phyloP scores from a whole-genome alignment of 768 basidiomycete species.

The Thelephora aurantiotincta region DNA sequence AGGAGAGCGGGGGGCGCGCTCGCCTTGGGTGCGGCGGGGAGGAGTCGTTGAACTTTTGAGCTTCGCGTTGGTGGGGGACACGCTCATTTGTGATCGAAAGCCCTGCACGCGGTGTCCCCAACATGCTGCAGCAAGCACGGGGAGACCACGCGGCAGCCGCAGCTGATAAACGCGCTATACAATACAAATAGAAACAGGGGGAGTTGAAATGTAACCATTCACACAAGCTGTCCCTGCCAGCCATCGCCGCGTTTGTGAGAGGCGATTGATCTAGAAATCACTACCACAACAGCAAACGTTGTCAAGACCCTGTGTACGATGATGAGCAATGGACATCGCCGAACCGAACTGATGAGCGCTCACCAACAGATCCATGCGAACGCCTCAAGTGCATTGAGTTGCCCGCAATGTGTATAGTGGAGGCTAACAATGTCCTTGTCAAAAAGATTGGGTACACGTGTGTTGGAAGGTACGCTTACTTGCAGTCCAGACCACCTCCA shows the following conservation, averaged over 20 bases:
- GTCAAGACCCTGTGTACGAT: slow-evolving; percentile 37
- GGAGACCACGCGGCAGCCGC: too few species aligned
- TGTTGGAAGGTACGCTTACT: slow-evolving; percentile 21
- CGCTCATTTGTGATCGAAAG: too few species aligned
- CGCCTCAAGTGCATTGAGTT: slow-evolving; percentile 60
- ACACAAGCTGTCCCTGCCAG: slow-evolving; percentile 37
- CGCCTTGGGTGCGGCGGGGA: too few species aligned
- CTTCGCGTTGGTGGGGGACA: too few species aligned
- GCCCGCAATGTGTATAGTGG: slow-evolving; percentile 48
- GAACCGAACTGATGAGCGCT: slow-evolving; percentile 8
- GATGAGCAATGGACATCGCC: neutral
- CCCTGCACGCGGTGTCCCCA: too few species aligned
- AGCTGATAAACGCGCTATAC: neutral
- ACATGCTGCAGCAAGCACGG: too few species aligned
- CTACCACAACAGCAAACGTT: slow-evolving; percentile 43
- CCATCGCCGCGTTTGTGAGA: slow-evolving; percentile 57
- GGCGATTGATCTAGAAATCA: slow-evolving; percentile 44
- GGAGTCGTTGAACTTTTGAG: too few species aligned
- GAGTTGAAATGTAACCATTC: neutral
- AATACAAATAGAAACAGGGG: neutral
- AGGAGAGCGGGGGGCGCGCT: too few species aligned
- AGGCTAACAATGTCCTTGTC: slow-evolving; percentile 17
- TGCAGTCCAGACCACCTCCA: slow-evolving; percentile 61
- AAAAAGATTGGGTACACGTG: neutral
- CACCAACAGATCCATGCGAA: slow-evolving; percentile 71